Evolutionary conservation across 1,284 basidiomycete species (phyloP).

Genomic region (Rhodotorula sp.): DNA sequence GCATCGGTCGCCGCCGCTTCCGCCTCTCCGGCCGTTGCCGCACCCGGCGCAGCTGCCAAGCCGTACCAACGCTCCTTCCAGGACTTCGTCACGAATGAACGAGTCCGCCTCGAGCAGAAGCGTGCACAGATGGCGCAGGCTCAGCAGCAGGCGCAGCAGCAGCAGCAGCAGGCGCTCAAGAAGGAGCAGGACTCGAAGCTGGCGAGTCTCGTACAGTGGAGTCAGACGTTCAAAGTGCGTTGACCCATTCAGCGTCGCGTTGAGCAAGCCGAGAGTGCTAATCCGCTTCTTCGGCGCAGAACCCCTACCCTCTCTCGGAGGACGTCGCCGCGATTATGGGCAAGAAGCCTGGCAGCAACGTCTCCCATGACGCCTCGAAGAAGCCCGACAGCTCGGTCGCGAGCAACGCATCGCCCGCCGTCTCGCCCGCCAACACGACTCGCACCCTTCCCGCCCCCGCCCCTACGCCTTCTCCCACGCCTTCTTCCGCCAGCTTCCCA

Average conservation of each 20-base stretch:
- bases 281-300: conserved; percentile 77
- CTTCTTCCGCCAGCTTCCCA: neutral
- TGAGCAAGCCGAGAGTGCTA: neutral
- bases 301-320: conserved; percentile 72
- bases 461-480: conserved; percentile 40
- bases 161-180: conserved; percentile 67
- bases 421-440: conserved; percentile 19
- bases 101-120: conserved; percentile 82
- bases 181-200: conserved; percentile 90
- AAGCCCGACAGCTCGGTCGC: neutral
- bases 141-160: conserved; percentile 58
- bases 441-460: conserved; percentile 9
- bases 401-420: conserved; percentile 17
- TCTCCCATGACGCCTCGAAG: conserved; percentile 33
- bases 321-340: conserved; percentile 41
- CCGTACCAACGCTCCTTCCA: conserved; percentile 55
- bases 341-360: conserved; percentile 39
- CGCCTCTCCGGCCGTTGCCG: conserved; percentile 46
- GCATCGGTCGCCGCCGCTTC: neutral
- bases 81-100: conserved; percentile 84
- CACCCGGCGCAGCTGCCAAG: conserved; percentile 5
- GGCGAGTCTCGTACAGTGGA: conserved; percentile 88
- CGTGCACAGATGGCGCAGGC: conserved; percentile 74
- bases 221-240: conserved; percentile 81
- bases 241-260: too few species aligned